Conservation (phyloP, 176 grass and related monocot species). For the bread wheat (Triticum aestivum) region DNA sequence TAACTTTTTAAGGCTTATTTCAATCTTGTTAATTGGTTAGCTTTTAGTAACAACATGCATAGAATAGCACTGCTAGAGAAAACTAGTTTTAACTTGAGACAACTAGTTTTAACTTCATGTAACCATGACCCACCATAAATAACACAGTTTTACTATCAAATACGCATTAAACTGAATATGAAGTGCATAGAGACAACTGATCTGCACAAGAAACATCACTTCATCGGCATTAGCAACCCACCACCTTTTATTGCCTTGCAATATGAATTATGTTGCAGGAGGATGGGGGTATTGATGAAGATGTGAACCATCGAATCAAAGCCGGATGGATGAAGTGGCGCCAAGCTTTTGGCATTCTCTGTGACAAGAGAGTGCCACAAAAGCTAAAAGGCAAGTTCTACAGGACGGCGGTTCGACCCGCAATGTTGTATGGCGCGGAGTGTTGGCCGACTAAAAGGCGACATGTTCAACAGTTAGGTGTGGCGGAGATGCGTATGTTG, state of each 20-base stretch:
- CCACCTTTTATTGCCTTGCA: not conserved
- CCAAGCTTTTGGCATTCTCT: too few relatives aligned
- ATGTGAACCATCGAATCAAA: too few relatives aligned
- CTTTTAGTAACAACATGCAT: not conserved
- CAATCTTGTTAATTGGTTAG: not conserved
- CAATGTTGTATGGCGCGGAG: too few relatives aligned
- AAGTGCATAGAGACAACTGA: not conserved
- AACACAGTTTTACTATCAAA: constrained; percentile 6
- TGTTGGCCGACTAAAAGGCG: too few relatives aligned
- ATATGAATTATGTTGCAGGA: not conserved
- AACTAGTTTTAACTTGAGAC: not conserved
- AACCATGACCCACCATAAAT: constrained; percentile 12
- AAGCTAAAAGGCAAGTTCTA: too few relatives aligned
- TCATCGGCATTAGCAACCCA: constrained; percentile 3
- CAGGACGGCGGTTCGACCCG: too few relatives aligned
- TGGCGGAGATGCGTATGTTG: too few relatives aligned
- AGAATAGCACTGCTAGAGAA: not conserved
- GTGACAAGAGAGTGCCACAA: too few relatives aligned
- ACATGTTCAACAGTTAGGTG: too few relatives aligned
- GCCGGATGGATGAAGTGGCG: too few relatives aligned
- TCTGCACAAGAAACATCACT: not conserved
- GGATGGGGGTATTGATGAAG: too few relatives aligned
- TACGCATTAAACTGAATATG: not conserved
- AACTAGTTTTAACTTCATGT: constrained; percentile 15
- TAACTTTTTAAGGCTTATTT: not conserved